Conservation (phyloP, 1,284 basidiomycete species). For the Mycena citricolor region DNA sequence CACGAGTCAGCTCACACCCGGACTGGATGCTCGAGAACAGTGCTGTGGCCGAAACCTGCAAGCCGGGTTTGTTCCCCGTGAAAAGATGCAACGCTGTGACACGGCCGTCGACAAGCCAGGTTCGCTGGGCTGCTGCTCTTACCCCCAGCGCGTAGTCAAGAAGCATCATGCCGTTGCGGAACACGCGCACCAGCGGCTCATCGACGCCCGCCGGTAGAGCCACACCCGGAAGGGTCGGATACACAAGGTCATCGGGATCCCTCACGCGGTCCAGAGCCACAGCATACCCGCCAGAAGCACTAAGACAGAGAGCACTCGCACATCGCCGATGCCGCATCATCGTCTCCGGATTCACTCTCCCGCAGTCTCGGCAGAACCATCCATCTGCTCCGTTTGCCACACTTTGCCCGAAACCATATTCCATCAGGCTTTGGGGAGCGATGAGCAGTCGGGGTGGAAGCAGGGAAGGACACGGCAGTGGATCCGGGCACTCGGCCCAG, state of each 20-base stretch:
- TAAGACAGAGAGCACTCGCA: constrained; percentile 10
- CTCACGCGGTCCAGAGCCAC: constrained; percentile 12
- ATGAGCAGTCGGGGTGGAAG: constrained; percentile 15
- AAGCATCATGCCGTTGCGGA: constrained; percentile 17
- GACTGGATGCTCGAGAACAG: constrained; percentile 15
- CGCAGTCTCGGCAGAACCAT: constrained; percentile 16
- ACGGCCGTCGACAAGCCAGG: not conserved
- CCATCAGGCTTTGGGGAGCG: constrained; percentile 6
- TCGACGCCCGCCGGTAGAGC: constrained; percentile 5
- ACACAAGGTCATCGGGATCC: constrained; percentile 6
- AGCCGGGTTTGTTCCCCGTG: constrained; percentile 8
- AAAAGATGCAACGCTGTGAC: constrained; percentile 9
- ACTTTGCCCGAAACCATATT: constrained; percentile 6
- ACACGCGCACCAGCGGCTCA: not conserved
- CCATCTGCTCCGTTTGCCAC: constrained; percentile 6
- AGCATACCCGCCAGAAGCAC: constrained; percentile 8
- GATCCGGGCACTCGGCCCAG: constrained; percentile 2
- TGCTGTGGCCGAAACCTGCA: constrained; percentile 14
- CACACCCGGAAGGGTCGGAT: constrained; percentile 3
- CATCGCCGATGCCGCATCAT: constrained; percentile 21
- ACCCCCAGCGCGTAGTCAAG: constrained; percentile 6
- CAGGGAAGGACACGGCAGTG: constrained; percentile 11
- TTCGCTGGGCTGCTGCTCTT: not conserved
- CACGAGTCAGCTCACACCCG: constrained; percentile 14
- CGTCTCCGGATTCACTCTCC: constrained; percentile 13